Conservation (phyloP, 2,329 filamentous ascomycete genomes). For the Didymella glomerata region DNA sequence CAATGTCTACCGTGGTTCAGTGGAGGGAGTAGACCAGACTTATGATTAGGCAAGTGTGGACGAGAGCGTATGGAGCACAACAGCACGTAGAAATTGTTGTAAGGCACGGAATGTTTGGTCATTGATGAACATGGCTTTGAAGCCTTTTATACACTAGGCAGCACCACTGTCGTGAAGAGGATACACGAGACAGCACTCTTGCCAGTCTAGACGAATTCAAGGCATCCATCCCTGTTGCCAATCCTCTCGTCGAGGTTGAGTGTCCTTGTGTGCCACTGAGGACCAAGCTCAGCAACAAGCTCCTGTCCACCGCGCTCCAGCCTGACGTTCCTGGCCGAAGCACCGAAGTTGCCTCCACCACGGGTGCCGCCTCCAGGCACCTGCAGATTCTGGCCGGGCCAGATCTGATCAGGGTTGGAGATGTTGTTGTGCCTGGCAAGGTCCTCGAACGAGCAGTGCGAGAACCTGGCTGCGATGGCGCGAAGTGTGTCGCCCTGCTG, state of each 20-base stretch:
- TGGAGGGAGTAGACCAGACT: neutral
- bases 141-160: neutral
- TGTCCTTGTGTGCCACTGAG: conserved; percentile 31
- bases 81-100: no score
- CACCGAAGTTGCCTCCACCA: conserved; percentile 35
- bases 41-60: neutral
- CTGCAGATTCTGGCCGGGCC: conserved; percentile 38
- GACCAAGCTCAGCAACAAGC: conserved; percentile 35
- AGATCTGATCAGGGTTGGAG: conserved; percentile 39
- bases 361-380: conserved; percentile 33
- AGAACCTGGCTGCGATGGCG: conserved; percentile 35
- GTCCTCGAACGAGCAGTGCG: conserved; percentile 38
- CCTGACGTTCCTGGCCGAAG: conserved; percentile 33
- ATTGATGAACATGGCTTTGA: neutral
- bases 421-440: conserved; percentile 40
- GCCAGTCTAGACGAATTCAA: conserved; percentile 31
- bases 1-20: no score
- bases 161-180: no score
- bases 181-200: no score
- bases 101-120: neutral
- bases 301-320: conserved; percentile 34
- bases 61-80: neutral
- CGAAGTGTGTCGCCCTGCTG: conserved; percentile 41
- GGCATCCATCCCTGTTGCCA: conserved; percentile 33
- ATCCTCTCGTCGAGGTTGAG: conserved; percentile 40